These are phyloP conservation scores for Oenanthe sinensis DNA, from an alignment of 129 eudicot genomes.

Conservation along the genomic window DNA sequence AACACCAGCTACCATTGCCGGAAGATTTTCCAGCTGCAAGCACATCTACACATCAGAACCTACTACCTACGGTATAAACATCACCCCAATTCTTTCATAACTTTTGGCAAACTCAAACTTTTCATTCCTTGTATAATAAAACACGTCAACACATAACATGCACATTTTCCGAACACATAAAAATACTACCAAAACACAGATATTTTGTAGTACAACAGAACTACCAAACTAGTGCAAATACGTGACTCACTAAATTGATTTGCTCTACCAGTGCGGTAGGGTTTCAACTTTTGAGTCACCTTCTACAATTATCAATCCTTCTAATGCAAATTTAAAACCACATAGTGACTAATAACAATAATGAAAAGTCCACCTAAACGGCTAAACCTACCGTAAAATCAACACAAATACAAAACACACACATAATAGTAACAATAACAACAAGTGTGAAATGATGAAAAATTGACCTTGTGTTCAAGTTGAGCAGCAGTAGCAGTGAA, in stretches of 20 bases:
- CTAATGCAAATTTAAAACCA: neutral
- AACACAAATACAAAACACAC: neutral
- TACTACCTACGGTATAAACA: neutral
- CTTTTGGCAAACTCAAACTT: neutral
- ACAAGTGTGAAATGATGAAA: neutral
- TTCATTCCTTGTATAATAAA: neutral
- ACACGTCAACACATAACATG: neutral
- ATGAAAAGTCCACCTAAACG: too few species aligned
- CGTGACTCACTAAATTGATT: too few species aligned
- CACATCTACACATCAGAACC: neutral
- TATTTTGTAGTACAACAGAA: neutral
- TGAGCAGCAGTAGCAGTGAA: neutral
- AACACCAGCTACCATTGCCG: constrained; percentile 23
- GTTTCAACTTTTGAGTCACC: neutral
- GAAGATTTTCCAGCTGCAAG: constrained; percentile 15
- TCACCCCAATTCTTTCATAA: neutral
- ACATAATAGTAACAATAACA: neutral
- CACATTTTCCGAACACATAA: neutral
- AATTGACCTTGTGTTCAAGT: neutral
- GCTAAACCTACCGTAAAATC: neutral
- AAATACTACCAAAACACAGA: neutral
- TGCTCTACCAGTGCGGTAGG: neutral
- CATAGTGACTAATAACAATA: neutral
- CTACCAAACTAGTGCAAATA: neutral
- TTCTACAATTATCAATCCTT: neutral